phyloP scores from a whole-genome alignment of 805 yeast genomes.

The Spathaspora hagerdaliae region DNA sequence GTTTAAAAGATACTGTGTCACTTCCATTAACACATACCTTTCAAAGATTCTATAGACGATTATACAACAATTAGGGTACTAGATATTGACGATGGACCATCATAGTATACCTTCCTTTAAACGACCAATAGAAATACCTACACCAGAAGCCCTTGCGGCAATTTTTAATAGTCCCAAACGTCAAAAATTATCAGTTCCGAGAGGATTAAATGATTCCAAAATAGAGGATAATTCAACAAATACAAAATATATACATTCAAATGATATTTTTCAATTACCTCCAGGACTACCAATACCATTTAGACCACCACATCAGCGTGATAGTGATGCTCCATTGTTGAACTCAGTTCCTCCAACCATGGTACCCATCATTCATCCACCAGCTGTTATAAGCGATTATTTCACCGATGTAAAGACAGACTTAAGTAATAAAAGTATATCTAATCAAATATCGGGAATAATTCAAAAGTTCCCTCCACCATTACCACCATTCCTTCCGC shows the following conservation, averaged over 20 bases:
- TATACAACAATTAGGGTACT: neutral
- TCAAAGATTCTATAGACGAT: too few relatives aligned
- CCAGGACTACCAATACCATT: neutral
- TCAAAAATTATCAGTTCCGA: neutral
- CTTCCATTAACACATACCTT: too few relatives aligned
- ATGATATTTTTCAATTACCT: neutral
- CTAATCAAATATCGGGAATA: slow-evolving; percentile 19
- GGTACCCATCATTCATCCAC: slow-evolving; percentile 32
- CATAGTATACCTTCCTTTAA: slow-evolving; percentile 1
- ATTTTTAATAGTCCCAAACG: slow-evolving; percentile 8
- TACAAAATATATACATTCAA: neutral
- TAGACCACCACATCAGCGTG: neutral
- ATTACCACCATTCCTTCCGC: slow-evolving; percentile 37
- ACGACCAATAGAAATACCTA: slow-evolving; percentile 6
- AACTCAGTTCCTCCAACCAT: slow-evolving; percentile 36
- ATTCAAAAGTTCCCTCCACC: slow-evolving; percentile 36
- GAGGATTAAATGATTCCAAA: neutral
- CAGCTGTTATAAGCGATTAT: slow-evolving; percentile 28
- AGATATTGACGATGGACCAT: neutral
- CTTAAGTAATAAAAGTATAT: slow-evolving; percentile 9
- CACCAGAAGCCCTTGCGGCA: slow-evolving; percentile 10
- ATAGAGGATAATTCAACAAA: neutral
- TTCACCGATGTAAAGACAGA: slow-evolving; percentile 27
- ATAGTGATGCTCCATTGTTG: slow-evolving; percentile 15
- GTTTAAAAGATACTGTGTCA: too few relatives aligned